Base-by-base conservation (phyloP, 345 rosid genomes). In the Durio zibethinus region DNA sequence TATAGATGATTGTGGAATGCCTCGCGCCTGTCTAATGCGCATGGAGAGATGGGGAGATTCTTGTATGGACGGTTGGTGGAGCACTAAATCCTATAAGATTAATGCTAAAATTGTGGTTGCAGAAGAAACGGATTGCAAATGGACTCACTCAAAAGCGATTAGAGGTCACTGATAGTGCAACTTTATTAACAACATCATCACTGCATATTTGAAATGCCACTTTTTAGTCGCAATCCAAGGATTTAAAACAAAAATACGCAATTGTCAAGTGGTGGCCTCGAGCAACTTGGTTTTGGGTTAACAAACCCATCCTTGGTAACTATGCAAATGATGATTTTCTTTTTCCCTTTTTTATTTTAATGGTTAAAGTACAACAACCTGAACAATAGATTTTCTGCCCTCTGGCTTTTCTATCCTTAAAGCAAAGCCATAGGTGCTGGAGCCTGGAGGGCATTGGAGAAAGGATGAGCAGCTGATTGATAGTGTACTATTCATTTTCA, bases 21-120 rank as follows among this genome's bases (percentile, higher is more conserved):
- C 15, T 61, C 3, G 36, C 66, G 36, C 66, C 10, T 31, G 66
- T 43, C 38, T 50, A 23, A 47, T 47, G 73, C 73, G 57, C 48
- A 43, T 42, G 27, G 31, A 27, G 53, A 60, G 50, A 64, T 20
- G 9, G 74, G 4, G 40, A 61, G 16, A 23, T 52, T 25, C 10
- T 36, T 23, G 48, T 18, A 23, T 61, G 72, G 64, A 60, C 73
- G 35, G 40, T 38, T 27, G 79, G 82, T 80, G 82, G 82, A 76
- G 79, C 82, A 80, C 76, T 80, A 38, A 61, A 61, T 43, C 64
- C 43, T 61, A 14, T 33, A 33, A 27, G 43, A 56, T 8, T 54
- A 42, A 18, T 57, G 11, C 8, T 36, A 60, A 33, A 40, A 36
- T 72, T 78, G 50, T 62, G 72, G 52, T 50, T 38, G 63, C n/a